Percentiles rank a stretch among this genome's conserved stretches.
Conservation (phyloP, 305 asterid genomes). For the Fraxinus ornus region DNA sequence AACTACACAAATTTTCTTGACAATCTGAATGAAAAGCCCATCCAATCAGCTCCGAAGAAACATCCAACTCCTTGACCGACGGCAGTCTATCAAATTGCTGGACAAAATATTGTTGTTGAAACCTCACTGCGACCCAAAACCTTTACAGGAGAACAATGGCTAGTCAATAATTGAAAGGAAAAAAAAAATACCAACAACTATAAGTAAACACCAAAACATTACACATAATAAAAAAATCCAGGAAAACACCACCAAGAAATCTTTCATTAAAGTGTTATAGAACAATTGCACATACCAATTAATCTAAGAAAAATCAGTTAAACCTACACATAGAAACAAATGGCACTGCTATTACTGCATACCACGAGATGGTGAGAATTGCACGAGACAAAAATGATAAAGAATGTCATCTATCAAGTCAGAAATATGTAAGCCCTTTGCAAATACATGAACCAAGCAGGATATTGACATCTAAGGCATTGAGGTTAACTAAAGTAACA, state of each 20-base stretch:
- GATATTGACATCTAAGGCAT: not conserved
- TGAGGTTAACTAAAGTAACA: not conserved
- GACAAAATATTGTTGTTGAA: conserved; percentile 64
- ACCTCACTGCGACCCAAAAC: conserved; percentile 90
- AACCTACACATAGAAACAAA: not conserved
- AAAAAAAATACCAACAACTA: conserved; percentile 1
- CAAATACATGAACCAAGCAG: not conserved
- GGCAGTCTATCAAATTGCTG: conserved; percentile 59
- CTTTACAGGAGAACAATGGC: conserved; percentile 42
- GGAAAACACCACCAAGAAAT: not conserved
- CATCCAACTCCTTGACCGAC: conserved; percentile 61
- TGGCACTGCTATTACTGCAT: not conserved
- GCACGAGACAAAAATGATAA: not conserved
- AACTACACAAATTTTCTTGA: conserved; percentile 76
- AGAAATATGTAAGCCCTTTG: not conserved
- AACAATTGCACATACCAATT: not conserved
- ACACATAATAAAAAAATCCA: conserved; percentile 17
- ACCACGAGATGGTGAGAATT: not conserved
- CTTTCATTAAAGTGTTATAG: not conserved
- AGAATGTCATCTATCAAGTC: not conserved
- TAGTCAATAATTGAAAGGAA: conserved; percentile 18
- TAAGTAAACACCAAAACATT: not conserved
- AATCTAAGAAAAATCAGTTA: not conserved
- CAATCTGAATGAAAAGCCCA: conserved; percentile 99
- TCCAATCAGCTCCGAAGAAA: conserved; percentile 64